Base-by-base conservation (phyloP, 352 stramenopile genomes). In the Globisporangium polare region DNA sequence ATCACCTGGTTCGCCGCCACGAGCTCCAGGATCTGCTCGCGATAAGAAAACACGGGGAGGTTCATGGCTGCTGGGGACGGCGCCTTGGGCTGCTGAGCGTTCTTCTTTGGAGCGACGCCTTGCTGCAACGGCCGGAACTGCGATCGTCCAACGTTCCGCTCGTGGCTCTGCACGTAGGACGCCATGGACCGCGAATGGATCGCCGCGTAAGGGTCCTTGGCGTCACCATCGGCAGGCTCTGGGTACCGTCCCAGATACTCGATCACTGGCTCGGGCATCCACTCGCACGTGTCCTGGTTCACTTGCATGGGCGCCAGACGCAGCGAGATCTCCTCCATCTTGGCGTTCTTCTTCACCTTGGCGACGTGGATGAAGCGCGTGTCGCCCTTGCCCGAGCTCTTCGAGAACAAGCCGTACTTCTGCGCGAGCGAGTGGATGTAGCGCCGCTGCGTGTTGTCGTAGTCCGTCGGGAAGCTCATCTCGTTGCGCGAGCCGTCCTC, bases 1-100 rank as follows among this genome's bases (percentile, higher is more conserved):
- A 98, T 79, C 3, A 98, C 84, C 39, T 97, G 85, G 67, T 98
- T 83, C 42, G 80, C 62, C 26, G 76, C 66, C 13, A 90, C 74
- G 47, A 83, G 66, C 26, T 82, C 58, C 20, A 95, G 55, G 54
- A 96, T 85, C 66, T 90, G 70, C 27, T 80, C 68, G 50, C 82
- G 75, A 46, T 91, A 90, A 46, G 61, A 68, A 45, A 73, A 77
- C 22, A 90, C 85, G 0, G 85, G 85, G 17, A 94, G 65, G 35
- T 69, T 86, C 5, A 58, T 72, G 0, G 64, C 63, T 41, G 65
- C 68, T 13, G 56, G 35, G 8, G 52, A 43, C 5, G 53, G 45
- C 22, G 58, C 24, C 24, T 33, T 43, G 5, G 20, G 61, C 8
- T 43, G 17, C 27, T 61, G 43, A 26, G 22, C 31, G 18, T 31